Evolutionary conservation across 2,329 filamentous ascomycete species (phyloP).

Genomic region (Aspergillus sp.): DNA sequence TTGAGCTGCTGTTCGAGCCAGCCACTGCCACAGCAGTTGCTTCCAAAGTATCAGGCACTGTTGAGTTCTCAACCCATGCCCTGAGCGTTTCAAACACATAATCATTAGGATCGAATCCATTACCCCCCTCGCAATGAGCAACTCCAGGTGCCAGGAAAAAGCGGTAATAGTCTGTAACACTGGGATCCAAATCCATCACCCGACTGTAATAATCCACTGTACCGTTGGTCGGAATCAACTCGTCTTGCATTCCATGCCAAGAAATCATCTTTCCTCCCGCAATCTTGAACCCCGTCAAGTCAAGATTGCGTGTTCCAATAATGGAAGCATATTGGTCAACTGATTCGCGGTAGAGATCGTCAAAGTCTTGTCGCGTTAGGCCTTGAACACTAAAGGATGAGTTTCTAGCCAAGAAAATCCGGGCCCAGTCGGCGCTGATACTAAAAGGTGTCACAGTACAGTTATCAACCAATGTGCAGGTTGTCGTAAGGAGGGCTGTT

Average conservation of each 20-base stretch:
- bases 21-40: neutral
- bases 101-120: slow-evolving; percentile 19
- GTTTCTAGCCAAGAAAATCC: slow-evolving; percentile 35
- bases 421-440: slow-evolving; percentile 38
- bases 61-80: neutral
- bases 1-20: neutral
- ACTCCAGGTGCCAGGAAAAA: slow-evolving; percentile 45
- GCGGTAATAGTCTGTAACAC: slow-evolving; percentile 37
- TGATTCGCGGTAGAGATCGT: slow-evolving; percentile 27
- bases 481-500: slow-evolving; percentile 27
- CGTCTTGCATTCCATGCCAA: slow-evolving; percentile 46
- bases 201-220: slow-evolving; percentile 41
- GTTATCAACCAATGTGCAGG: slow-evolving; percentile 24
- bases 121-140: slow-evolving; percentile 37
- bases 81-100: neutral
- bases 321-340: slow-evolving; percentile 34
- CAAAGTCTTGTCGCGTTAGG: slow-evolving; percentile 31
- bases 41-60: neutral
- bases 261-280: slow-evolving; percentile 47
- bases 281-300: slow-evolving; percentile 39
- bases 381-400: slow-evolving; percentile 31
- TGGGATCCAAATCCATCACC: slow-evolving; percentile 29
- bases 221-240: slow-evolving; percentile 41
- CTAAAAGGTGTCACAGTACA: slow-evolving; percentile 30
- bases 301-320: slow-evolving; percentile 40